Conservation (phyloP, 495 filamentous ascomycete species). For the Platismatia glauca region DNA sequence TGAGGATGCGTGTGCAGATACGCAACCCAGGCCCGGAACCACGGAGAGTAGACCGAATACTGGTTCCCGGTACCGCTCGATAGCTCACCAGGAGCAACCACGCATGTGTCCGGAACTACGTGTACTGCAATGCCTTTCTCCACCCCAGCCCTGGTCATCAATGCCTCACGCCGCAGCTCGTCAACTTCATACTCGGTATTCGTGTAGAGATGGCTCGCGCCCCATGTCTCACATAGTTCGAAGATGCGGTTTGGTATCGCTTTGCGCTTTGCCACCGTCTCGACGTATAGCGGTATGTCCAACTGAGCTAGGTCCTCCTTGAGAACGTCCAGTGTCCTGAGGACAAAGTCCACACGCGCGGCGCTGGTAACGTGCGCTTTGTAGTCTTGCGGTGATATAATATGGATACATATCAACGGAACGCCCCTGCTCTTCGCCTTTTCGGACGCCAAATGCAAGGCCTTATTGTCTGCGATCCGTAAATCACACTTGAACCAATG, state of each 20-base stretch:
- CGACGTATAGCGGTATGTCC: slow-evolving; percentile 72
- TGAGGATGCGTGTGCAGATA: slow-evolving; percentile 61
- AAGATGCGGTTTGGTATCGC: slow-evolving; percentile 55
- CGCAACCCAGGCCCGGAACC: slow-evolving; percentile 67
- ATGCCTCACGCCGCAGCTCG: slow-evolving; percentile 58
- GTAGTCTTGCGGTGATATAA: slow-evolving; percentile 79
- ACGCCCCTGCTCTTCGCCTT: slow-evolving; percentile 55
- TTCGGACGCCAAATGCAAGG: slow-evolving; percentile 56
- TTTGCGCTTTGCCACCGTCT: slow-evolving; percentile 58
- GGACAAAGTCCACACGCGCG: slow-evolving; percentile 67
- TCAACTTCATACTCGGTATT: slow-evolving; percentile 57
- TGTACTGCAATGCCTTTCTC: slow-evolving; percentile 55
- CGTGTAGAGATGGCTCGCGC: slow-evolving; percentile 51
- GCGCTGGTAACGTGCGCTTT: slow-evolving; percentile 71
- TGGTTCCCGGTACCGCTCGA: slow-evolving; percentile 57
- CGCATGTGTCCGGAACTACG: slow-evolving; percentile 68
- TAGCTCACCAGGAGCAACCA: slow-evolving; percentile 65
- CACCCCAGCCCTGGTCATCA: slow-evolving; percentile 49
- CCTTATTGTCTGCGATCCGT: slow-evolving; percentile 64
- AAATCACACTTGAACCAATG: slow-evolving; percentile 92
- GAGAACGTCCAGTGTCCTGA: slow-evolving; percentile 58
- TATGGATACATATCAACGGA: slow-evolving; percentile 66
- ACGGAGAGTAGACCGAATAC: slow-evolving; percentile 78
- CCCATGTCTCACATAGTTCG: slow-evolving; percentile 62
- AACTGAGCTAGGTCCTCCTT: slow-evolving; percentile 57